Evolutionary conservation across 345 rosid genomes (phyloP), one percentile per base, ranked within the genome.

Genomic region (Dipteronia dyeriana): DNA sequence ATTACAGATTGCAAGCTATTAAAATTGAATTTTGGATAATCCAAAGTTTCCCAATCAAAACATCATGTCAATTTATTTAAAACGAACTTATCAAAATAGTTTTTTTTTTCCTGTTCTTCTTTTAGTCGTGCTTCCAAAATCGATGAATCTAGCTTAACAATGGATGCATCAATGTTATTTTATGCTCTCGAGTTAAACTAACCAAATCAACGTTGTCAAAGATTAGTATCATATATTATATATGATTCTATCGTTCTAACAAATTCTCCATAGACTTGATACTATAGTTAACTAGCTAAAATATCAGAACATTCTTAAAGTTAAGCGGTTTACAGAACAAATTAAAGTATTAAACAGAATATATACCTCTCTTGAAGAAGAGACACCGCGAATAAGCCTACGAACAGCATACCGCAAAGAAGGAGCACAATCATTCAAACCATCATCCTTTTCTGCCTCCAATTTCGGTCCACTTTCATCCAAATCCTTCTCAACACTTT

Each of bases 381-480:
- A 96, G 84, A 89, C 93, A 14, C 99, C 99, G 2, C 95, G 97
- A 59, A 96, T 86, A 39, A 96, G 94, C 83, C 99, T 91, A 7
- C 97, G 90, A 7, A 94, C 71, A 61, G 98, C 95, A 74, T 96
- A 94, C 82, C 97, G 87, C 54, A 96, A 65, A 60, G 95, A 90
- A 2, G 98, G 97, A 0, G 97, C 99, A 82, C 97, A 92, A 59
- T 87, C 79, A 80, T 87, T 86, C 84, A 96, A 85, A 16, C 99
- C 99, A 65, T 91, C 98, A 83, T 96, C 91, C 77, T 89, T 96
- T 69, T 90, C 89, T 19, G 99, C 98, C 81, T 92, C 97, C 77
- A 94, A 81, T 82, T 89, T 89, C 79, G 85, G 74, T 17, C 86
- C 91, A 47, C 87, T 81, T 17, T 86, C 88, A 20, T 83, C 83